These are phyloP conservation scores for Cymbopogon citratus DNA, from an alignment of 176 grass and related monocot genomes.

Conservation along the genomic window DNA sequence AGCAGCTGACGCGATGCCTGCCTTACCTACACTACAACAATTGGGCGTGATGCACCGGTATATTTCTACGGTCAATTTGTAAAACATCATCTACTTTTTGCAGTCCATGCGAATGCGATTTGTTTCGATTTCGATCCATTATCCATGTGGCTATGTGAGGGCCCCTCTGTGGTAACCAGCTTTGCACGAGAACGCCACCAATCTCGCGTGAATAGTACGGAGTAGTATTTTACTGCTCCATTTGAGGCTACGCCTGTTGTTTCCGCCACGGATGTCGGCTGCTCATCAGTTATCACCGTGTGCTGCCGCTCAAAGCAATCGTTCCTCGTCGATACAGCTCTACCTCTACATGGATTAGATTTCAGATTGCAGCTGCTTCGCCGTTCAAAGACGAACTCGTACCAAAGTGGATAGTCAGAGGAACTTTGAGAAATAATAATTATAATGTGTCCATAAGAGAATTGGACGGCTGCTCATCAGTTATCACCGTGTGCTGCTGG, in stretches of 20 bases:
- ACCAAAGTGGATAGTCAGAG: too few species aligned
- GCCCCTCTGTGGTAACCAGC: neutral
- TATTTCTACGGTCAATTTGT: neutral
- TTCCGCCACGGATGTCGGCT: neutral
- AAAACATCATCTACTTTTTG: neutral
- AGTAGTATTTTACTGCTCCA: too few species aligned
- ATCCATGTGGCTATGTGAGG: neutral
- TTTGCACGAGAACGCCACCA: neutral
- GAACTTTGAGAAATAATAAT: neutral
- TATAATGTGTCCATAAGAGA: neutral
- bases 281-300: neutral
- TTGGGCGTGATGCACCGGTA: neutral
- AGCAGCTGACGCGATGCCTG: neutral
- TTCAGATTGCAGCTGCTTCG: neutral
- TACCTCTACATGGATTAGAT: neutral
- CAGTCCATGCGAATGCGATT: neutral
- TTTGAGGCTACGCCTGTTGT: too few species aligned
- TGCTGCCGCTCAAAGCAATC: neutral
- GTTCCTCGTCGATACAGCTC: neutral
- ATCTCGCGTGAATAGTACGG: neutral
- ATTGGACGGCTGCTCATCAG: too few species aligned
- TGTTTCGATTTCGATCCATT: neutral
- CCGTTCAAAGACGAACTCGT: neutral
- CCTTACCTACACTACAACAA: too few species aligned
- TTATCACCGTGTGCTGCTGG: too few species aligned